Evolutionary conservation across 305 asterid species (phyloP).

Genomic region (Euphrasia arctica): DNA sequence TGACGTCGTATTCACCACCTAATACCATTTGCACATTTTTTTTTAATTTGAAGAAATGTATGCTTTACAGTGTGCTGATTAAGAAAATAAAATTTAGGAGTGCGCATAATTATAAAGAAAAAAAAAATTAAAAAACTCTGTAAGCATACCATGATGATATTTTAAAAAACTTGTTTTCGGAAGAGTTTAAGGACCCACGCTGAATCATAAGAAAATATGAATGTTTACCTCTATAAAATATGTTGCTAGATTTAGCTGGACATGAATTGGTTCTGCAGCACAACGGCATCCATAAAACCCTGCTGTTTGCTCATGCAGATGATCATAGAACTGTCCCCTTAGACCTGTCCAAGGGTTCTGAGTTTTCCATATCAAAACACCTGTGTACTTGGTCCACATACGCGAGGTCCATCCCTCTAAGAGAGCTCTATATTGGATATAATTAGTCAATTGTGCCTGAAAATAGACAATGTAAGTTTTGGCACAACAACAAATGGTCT

Average conservation of each 20-base stretch:
- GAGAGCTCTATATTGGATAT: slow-evolving; percentile 93
- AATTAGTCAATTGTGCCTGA: slow-evolving; percentile 90
- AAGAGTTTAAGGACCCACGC: neutral
- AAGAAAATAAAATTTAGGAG: neutral
- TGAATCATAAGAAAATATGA: neutral
- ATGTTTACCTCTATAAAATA: slow-evolving; percentile 65
- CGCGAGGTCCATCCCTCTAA: slow-evolving; percentile 96
- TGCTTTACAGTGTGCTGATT: neutral
- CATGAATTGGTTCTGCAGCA: slow-evolving; percentile 95
- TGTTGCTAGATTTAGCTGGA: slow-evolving; percentile 79
- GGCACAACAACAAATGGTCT: neutral
- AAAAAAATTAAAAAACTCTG: neutral
- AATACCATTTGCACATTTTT: slow-evolving; percentile 29
- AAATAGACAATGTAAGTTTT: slow-evolving; percentile 26
- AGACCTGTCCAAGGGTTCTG: slow-evolving; percentile 99
- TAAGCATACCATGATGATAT: neutral
- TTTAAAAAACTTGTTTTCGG: neutral
- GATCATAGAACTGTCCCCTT: slow-evolving; percentile 96
- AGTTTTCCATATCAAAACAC: slow-evolving; percentile 92
- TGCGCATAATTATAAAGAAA: too few species aligned
- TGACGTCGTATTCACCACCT: slow-evolving; percentile 88
- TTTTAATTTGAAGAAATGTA: neutral
- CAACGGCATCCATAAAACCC: slow-evolving; percentile 95
- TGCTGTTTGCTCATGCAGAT: slow-evolving; percentile 94
- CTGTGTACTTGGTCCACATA: slow-evolving; percentile 96